Evolutionary conservation across 2,329 filamentous ascomycete genomes (phyloP).

Genomic region (Teratosphaeria viscida): DNA sequence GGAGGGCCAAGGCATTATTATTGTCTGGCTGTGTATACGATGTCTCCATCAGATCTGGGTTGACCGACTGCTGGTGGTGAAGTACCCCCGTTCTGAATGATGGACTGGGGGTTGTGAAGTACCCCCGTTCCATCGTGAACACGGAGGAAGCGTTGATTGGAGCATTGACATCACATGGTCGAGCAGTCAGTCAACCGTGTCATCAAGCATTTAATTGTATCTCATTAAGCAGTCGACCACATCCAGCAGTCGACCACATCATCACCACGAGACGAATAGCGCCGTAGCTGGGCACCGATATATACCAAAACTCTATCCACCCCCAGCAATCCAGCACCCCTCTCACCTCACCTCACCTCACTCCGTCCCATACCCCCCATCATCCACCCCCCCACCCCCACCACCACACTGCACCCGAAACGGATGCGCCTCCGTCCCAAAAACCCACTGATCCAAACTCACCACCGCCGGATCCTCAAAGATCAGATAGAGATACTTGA

Average conservation of each 20-base stretch:
- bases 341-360: not conserved
- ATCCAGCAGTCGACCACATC: not conserved
- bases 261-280: no score
- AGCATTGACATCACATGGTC: not conserved
- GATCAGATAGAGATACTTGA: slow-evolving; percentile 29
- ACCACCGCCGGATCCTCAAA: slow-evolving; percentile 29
- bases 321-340: no score
- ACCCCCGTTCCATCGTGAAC: no score
- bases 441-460: slow-evolving; percentile 35
- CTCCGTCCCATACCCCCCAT: not conserved
- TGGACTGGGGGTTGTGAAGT: no score
- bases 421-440: slow-evolving; percentile 39
- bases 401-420: slow-evolving; percentile 16
- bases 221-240: not conserved
- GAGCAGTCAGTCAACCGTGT: not conserved
- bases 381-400: slow-evolving; percentile 3
- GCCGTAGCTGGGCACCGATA: no score
- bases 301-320: no score
- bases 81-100: no score
- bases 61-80: no score
- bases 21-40: no score
- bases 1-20: no score
- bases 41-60: no score
- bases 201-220: not conserved
- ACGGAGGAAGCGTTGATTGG: not conserved